Base-by-base conservation (phyloP, 257 asterid species). In the Eucommia ulmoides region DNA sequence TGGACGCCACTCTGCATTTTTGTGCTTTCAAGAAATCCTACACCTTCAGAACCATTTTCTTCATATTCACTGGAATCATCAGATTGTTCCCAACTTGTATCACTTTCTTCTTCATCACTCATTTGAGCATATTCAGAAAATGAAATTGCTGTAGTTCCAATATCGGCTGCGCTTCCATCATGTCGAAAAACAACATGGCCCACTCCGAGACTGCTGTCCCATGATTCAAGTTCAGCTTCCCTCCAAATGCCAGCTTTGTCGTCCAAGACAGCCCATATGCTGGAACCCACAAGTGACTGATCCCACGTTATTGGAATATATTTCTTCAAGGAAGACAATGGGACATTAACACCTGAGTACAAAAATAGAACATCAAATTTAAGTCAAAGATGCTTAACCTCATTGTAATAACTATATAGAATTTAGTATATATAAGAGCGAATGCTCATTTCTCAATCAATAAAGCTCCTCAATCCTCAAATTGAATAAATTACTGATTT, bases 171-270 rank as follows among this genome's bases (percentile, higher is more conserved):
- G 63, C 70, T 80, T 60, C 98, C 96, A 68, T 86, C 84, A 50
- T 77, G 81, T 24, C 66, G 70, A 51, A 82, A 85, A 54, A 89
- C 80, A 46, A 89, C 81, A 41, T 70, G 72, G 21, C 82, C 92
- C 52, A 60, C 51, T 42, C 64, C 61, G 58, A 78, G 82, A 54
- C 69, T 54, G 57, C 70, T 94, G 33, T 89, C 84, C 98, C 94
- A 89, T 33, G 82, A 85, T 65, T 70, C 81, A 8, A 85, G 76
- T 69, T 89, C 94, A 49, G 96, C 98, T 75, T 74, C 76, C 72
- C 83, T 75, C 98, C 98, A 85, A 51, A 89, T 63, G 51, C 92
- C 92, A 29, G 42, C 53, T 48, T 71, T 72, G 45, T 46, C n/a
- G 55, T 78, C 83, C n/a, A 83, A 49, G 55, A 70, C 68, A 22